Percentiles rank a stretch among this genome's conserved stretches.
phyloP scores from a whole-genome alignment of 2,329 filamentous ascomycete genomes.

The Trichoderma aggressivum region DNA sequence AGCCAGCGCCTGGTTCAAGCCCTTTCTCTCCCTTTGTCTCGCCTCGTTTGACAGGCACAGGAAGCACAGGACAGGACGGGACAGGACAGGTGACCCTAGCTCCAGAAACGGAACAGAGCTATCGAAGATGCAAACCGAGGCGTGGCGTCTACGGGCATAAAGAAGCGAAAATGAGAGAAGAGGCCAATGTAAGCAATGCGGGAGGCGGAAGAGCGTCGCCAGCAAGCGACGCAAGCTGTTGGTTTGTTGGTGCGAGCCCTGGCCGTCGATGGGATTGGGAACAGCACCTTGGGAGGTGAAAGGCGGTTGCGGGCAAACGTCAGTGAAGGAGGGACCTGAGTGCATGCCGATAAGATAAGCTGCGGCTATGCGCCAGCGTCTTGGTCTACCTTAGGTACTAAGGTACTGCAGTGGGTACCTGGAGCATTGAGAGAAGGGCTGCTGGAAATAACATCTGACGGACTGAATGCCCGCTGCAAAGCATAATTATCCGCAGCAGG shows the following conservation, averaged over 20 bases:
- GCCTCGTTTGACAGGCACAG: neutral
- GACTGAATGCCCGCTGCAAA: neutral
- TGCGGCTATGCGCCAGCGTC: neutral
- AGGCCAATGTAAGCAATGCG: neutral
- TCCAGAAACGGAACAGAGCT: neutral
- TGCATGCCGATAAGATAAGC: conserved; percentile 15
- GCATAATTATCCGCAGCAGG: neutral
- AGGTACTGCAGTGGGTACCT: neutral
- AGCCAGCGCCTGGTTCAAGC: neutral
- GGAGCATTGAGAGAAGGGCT: neutral
- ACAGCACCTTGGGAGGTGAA: neutral
- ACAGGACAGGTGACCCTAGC: neutral
- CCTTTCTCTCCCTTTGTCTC: neutral
- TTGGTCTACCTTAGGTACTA: neutral
- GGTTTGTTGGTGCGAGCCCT: neutral
- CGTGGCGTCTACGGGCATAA: neutral
- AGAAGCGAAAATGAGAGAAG: neutral
- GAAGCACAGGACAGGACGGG: neutral
- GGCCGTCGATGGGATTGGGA: neutral
- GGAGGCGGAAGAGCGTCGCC: neutral
- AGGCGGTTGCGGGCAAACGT: neutral
- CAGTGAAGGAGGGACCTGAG: neutral
- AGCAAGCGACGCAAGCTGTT: conserved; percentile 1
- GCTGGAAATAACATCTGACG: neutral
- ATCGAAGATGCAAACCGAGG: neutral